Evolutionary conservation across 495 filamentous ascomycete genomes (phyloP).

Genomic region (Cairneyella variabilis): DNA sequence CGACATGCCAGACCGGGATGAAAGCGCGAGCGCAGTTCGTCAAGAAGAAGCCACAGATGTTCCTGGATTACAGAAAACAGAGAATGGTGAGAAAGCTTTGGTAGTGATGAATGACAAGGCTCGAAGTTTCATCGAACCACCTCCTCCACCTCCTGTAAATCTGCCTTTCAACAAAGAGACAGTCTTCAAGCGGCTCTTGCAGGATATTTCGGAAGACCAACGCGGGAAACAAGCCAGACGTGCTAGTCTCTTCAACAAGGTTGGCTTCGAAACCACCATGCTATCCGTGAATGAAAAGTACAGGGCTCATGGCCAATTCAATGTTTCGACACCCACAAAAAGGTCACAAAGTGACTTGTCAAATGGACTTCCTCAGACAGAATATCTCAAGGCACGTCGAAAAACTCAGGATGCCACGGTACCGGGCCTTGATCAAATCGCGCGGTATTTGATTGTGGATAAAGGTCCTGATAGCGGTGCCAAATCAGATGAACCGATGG

Average conservation of each 20-base stretch:
- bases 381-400: conserved; percentile 33
- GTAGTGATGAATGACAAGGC: not conserved
- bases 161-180: conserved; percentile 46
- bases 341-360: conserved; percentile 11
- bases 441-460: conserved; percentile 4
- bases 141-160: not conserved
- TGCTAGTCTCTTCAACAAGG: conserved; percentile 42
- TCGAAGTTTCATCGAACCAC: not conserved
- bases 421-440: not conserved
- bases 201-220: not conserved
- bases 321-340: conserved; percentile 30
- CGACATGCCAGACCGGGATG: not conserved
- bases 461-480: not conserved
- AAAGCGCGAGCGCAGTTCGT: not conserved
- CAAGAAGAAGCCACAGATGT: too few species aligned
- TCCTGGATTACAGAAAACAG: not conserved
- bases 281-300: conserved; percentile 48
- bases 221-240: not conserved
- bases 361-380: conserved; percentile 34
- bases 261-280: conserved; percentile 45
- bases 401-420: conserved; percentile 20
- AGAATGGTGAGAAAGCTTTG: not conserved
- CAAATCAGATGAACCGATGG: conserved; percentile 14
- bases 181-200: conserved; percentile 44
- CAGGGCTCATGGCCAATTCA: conserved; percentile 43